phyloP scores from a whole-genome alignment of 441 rosid genomes.

The Syzygium syzygioides region DNA sequence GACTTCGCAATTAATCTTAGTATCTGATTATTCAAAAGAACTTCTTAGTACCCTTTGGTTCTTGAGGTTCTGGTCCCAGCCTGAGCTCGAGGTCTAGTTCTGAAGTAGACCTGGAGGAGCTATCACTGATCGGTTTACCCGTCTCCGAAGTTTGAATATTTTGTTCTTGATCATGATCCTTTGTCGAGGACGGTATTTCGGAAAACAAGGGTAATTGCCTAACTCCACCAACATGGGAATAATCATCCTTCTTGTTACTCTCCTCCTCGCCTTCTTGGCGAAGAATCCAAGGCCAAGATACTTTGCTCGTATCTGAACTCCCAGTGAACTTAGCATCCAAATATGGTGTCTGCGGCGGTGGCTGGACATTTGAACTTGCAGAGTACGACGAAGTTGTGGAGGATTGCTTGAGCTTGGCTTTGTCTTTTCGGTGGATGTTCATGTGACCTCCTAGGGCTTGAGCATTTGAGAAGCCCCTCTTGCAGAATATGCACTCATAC shows the following conservation, averaged over 20 bases:
- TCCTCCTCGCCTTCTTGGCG: not conserved
- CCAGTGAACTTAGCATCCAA: not conserved
- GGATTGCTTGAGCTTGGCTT: conserved; percentile 45
- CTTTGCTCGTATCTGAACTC: conserved; percentile 2
- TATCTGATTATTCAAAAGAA: conserved; percentile 22
- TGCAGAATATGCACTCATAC: conserved; percentile 51
- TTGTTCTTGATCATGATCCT: conserved; percentile 3
- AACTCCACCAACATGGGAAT: conserved; percentile 8
- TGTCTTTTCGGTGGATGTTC: conserved; percentile 68
- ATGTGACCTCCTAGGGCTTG: conserved; percentile 72
- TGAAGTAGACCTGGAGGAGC: not conserved
- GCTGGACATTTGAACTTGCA: not conserved
- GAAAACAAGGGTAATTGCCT: conserved; percentile 24
- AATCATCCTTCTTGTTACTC: not conserved
- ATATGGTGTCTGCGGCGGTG: not conserved
- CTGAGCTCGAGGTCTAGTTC: conserved; percentile 54
- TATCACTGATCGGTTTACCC: not conserved
- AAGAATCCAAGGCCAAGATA: conserved; percentile 16
- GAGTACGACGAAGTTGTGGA: not conserved
- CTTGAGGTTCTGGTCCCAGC: conserved; percentile 39
- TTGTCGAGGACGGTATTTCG: conserved; percentile 9
- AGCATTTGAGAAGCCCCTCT: conserved; percentile 60
- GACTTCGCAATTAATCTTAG: not conserved
- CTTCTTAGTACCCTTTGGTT: conserved; percentile 23
- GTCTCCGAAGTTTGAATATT: not conserved